These are phyloP conservation scores for Epichloe baconii DNA, from an alignment of 2,329 filamentous ascomycete genomes.

Conservation along the genomic window DNA sequence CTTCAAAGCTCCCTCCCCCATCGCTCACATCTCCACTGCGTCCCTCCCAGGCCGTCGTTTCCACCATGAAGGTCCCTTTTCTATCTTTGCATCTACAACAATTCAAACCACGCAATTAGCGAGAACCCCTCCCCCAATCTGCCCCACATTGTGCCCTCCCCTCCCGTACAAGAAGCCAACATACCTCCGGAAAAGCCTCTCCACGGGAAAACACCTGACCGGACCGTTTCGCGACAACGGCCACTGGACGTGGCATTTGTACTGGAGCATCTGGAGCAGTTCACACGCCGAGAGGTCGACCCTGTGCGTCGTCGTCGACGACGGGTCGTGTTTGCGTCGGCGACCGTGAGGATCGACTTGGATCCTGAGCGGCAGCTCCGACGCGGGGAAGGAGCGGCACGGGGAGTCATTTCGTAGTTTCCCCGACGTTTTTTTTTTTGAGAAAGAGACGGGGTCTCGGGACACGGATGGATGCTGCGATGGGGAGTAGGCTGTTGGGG, in stretches of 20 bases:
- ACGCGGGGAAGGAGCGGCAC: slow-evolving; percentile 39
- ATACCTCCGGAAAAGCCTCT: slow-evolving; percentile 47
- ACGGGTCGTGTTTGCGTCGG: slow-evolving; percentile 35
- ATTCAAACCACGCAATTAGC: background rate
- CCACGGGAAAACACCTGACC: slow-evolving; percentile 43
- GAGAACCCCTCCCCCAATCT: background rate
- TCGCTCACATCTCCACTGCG: slow-evolving; percentile 8
- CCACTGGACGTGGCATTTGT: slow-evolving; percentile 41
- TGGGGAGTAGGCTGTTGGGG: slow-evolving; percentile 37
- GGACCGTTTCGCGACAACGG: slow-evolving; percentile 31
- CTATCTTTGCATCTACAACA: slow-evolving; percentile 42
- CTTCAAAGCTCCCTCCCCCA: background rate
- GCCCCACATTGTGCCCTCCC: slow-evolving; percentile 3
- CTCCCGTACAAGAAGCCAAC: slow-evolving; percentile 11
- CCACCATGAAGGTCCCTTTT: slow-evolving; percentile 44
- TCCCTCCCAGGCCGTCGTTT: slow-evolving; percentile 52
- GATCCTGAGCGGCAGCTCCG: slow-evolving; percentile 34
- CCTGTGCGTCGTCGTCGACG: slow-evolving; percentile 18
- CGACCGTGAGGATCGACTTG: slow-evolving; percentile 36
- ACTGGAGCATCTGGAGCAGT: slow-evolving; percentile 46
- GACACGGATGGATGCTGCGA: slow-evolving; percentile 22
- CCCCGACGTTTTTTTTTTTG: too few relatives aligned
- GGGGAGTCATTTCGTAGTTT: slow-evolving; percentile 41
- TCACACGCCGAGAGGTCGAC: slow-evolving; percentile 43
- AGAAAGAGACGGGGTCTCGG: too few relatives aligned